Conservation (phyloP, 2,329 filamentous ascomycete genomes). For the Penicillium sp. region DNA sequence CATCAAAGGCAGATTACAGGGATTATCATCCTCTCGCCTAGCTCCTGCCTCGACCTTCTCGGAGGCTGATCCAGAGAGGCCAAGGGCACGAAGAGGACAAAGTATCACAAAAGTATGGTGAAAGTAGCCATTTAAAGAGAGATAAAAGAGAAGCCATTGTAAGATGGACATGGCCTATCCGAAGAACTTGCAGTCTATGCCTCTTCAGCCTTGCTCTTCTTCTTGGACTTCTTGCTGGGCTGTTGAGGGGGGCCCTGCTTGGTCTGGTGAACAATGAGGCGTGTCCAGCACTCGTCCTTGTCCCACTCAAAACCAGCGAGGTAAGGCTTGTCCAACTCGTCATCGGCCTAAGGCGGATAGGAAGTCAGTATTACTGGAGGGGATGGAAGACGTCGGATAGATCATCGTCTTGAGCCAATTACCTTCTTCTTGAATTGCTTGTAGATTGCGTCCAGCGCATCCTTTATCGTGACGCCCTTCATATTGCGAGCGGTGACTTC, state of each 20-base stretch:
- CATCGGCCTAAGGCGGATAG: constrained; percentile 71
- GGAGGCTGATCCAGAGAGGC: no score
- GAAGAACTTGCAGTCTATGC: constrained; percentile 20
- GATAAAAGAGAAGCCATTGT: no score
- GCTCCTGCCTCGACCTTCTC: no score
- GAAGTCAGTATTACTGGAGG: no score
- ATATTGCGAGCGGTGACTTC: constrained; percentile 83
- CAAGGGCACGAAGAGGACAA: no score
- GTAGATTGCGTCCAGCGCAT: constrained; percentile 87
- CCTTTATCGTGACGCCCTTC: constrained; percentile 94
- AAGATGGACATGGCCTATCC: background rate
- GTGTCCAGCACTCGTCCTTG: constrained; percentile 81
- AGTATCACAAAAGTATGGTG: no score
- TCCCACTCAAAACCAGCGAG: constrained; percentile 95
- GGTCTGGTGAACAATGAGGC: constrained; percentile 76
- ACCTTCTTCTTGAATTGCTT: constrained; percentile 97
- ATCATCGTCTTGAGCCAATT: no score
- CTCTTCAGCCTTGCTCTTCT: constrained; percentile 31
- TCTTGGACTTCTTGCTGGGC: constrained; percentile 53
- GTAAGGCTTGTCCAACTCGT: constrained; percentile 79
- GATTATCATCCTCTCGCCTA: no score
- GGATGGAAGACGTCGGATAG: no score
- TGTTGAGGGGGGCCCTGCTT: constrained; percentile 50
- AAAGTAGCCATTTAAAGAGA: no score
- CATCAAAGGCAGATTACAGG: no score